Conservation (phyloP, 768 basidiomycete species). For the Hysterangium stoloniferum region DNA sequence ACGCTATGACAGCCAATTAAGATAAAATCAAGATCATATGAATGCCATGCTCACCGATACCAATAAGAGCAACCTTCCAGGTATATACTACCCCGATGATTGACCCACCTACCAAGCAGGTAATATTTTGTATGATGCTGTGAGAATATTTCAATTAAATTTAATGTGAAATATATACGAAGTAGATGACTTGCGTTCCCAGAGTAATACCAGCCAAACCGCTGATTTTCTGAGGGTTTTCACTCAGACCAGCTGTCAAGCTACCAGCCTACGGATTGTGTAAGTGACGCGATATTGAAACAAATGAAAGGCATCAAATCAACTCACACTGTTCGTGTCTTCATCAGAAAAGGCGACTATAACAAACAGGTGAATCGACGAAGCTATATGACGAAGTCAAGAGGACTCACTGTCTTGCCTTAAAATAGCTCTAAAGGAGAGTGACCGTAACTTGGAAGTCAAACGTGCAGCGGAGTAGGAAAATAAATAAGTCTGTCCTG, state of each 20-base stretch:
- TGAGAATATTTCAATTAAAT: background rate
- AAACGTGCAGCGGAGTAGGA: slow-evolving; percentile 59
- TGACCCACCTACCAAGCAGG: slow-evolving; percentile 63
- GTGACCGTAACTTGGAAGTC: slow-evolving; percentile 58
- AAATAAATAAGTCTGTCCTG: slow-evolving; percentile 67
- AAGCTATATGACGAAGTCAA: background rate
- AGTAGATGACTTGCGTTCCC: slow-evolving; percentile 48
- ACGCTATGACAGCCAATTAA: slow-evolving; percentile 35
- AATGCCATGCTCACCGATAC: slow-evolving; percentile 47
- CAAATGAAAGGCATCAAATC: slow-evolving; percentile 13
- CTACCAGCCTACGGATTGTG: slow-evolving; percentile 52
- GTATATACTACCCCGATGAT: slow-evolving; percentile 72
- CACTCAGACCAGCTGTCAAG: slow-evolving; percentile 71
- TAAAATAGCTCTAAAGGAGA: slow-evolving; percentile 73
- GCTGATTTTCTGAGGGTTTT: slow-evolving; percentile 84
- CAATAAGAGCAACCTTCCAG: slow-evolving; percentile 76
- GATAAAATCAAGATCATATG: background rate
- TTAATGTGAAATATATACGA: background rate
- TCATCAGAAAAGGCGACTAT: slow-evolving; percentile 83
- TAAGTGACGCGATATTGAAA: background rate
- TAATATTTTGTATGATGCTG: slow-evolving; percentile 70
- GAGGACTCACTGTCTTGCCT: slow-evolving; percentile 72
- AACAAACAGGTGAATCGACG: slow-evolving; percentile 7
- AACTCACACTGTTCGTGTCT: slow-evolving; percentile 66
- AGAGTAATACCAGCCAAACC: slow-evolving; percentile 84